phyloP scores from a whole-genome alignment of 257 asterid genomes.

The Solanum gandarillasii region DNA sequence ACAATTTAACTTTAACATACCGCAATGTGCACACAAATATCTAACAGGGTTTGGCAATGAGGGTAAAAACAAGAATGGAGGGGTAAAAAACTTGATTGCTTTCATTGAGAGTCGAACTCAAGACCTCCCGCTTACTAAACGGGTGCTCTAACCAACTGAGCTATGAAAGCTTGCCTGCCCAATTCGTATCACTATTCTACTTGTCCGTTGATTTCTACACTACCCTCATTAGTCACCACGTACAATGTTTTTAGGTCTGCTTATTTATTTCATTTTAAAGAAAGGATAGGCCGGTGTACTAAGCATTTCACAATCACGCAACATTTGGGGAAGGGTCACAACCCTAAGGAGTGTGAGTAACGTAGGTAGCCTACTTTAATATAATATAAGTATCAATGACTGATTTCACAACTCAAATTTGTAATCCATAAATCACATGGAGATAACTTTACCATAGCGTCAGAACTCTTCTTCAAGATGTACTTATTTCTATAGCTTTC shows the following conservation, averaged over 20 bases:
- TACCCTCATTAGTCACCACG: neutral
- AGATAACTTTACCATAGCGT: neutral
- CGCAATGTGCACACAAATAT: neutral
- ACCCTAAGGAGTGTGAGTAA: neutral
- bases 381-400: neutral
- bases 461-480: neutral
- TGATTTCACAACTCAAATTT: neutral
- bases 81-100: neutral
- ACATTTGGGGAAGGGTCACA: neutral
- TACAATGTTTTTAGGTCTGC: neutral
- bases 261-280: neutral
- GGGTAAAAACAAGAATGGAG: neutral
- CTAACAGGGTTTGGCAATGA: neutral
- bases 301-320: neutral
- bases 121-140: conserved; percentile 41
- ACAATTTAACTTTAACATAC: too few species aligned
- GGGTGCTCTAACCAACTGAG: conserved; percentile 36
- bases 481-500: neutral
- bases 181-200: fast-evolving
- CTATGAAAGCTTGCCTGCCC: neutral
- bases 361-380: neutral
- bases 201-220: fast-evolving
- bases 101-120: conserved; percentile 37
- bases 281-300: neutral
- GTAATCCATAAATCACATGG: neutral